phyloP scores from a whole-genome alignment of 2,329 filamentous ascomycete genomes.

The Ceratocystis variospora region DNA sequence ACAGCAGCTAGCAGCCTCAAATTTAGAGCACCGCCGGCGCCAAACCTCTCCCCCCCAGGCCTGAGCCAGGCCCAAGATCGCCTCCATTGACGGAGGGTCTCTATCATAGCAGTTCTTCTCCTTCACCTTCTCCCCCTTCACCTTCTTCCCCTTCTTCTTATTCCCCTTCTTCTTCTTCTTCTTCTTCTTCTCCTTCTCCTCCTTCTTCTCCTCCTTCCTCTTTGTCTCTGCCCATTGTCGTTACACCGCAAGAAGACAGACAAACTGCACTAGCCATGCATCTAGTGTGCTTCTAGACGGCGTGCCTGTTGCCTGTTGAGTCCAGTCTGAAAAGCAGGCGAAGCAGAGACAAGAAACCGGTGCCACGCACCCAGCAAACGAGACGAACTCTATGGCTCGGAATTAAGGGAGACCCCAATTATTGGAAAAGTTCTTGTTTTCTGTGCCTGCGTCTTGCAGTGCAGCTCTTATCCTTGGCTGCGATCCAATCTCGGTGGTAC shows the following conservation, averaged over 20 bases:
- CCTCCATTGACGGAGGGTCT: no score
- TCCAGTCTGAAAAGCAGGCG: neutral
- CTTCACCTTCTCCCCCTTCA: no score
- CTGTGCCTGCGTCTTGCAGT: neutral
- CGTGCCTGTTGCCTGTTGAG: neutral
- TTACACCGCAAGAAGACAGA: neutral
- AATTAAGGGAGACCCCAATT: neutral
- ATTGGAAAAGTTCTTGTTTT: neutral
- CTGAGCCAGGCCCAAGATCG: no score
- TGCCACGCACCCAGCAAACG: neutral
- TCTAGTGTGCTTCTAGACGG: neutral
- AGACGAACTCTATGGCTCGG: neutral
- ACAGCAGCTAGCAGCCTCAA: no score
- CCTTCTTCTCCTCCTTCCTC: neutral
- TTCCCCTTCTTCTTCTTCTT: neutral
- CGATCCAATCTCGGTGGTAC: neutral
- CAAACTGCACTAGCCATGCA: neutral
- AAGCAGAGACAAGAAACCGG: neutral
- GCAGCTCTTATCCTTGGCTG: neutral
- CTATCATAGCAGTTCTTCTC: no score
- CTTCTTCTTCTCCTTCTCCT: no score
- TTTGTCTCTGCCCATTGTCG: neutral
- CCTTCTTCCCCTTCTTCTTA: no score
- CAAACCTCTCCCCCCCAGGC: no score
- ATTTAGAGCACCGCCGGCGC: no score